Base-by-base conservation (phyloP, 116 monocot species). In the Papilionanthe hybrid region DNA sequence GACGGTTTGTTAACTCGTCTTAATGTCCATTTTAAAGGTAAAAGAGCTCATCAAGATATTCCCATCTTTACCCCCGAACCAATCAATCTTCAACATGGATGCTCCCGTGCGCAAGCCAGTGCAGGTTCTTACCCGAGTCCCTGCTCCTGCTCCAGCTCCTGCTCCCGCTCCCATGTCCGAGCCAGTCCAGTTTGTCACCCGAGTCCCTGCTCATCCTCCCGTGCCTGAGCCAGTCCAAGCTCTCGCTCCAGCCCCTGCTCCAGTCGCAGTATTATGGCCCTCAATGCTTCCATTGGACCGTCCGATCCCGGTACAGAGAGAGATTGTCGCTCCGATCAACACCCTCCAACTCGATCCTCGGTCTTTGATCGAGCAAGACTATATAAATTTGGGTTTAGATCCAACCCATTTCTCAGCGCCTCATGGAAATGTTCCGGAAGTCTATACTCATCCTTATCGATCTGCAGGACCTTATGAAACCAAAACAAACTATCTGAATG, bases 11-110 rank as follows among this genome's bases (percentile, higher is more conserved):
- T 73, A 37, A 69, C 32, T 69, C 17, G 9, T 37, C 13, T 43
- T 44, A 43, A 42, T 73, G 22, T 73, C 73, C 43, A 71, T 65
- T 65, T 65, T 53, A 18, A 53, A 73, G 73, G 73, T 73, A 44
- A 44, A 73, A 8, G 44, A 42, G 19, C 73, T 73, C 19, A 73
- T 44, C 7, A 73, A 73, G 43, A 22, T 73, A 44, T 73, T 73
- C 73, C 43, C n/a, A 25, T 29, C 22, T 42, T 44, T 22, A 20
- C 42, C 73, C 7, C 42, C 5, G 20, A 19, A 43, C 19, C 44
- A 20, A 44, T 5, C 20, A 18, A n/a, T n/a, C 22, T 5, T n/a
- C 44, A 73, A 73, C 73, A 9, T 8, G 8, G 29, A 73, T 43
- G 44, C 73, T 44, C 42, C 44, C 22, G 43, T 73, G 10, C 72